Base-by-base conservation (phyloP, 345 rosid species). In the Pistacia atlantica region DNA sequence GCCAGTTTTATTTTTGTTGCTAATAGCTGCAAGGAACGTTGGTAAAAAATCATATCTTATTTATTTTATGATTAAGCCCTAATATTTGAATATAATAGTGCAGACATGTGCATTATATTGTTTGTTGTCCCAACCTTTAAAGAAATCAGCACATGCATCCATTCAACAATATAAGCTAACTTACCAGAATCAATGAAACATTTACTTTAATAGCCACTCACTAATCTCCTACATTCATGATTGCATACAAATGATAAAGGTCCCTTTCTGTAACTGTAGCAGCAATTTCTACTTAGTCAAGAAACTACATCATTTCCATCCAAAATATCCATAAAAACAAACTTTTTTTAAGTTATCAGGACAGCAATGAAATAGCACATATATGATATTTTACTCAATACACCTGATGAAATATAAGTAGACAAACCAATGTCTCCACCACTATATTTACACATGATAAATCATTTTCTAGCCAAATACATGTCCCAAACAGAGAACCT, bases 401-500 rank as follows among this genome's bases (percentile, higher is more conserved):
- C 13, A 11, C 9, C n/a, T 25, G 11, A 4, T 25, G n/a, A n/a
- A 54, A 28, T 3, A 56, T n/a, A 31, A 57, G 35, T 42, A 59
- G 55, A 13, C 56, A 25, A 52, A 52, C 58, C 60, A 55, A n/a
- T 33, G 56, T 55, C 20, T 8, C 22, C 63, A 35, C 49, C n/a
- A 45, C 7, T 28, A 17, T 70, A 31, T 70, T 18, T 25, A 31
- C 11, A 71, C 37, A 56, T 55, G 64, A 71, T 56, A 71, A 35
- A 37, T 20, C 52, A 11, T 31, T 57, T 11, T n/a, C 25, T 55
- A 25, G 35, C 46, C 8, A 6, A 42, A 42, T 42, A 42, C 46
- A 42, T 42, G 22, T 49, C 17, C 62, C 56, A 45, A 70, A 62
- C 20, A 37, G 51, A 71, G 22, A 49, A 14, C 71, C 71, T 67